Conservation (phyloP, 495 filamentous ascomycete species). For the Neohortaea acidophila region DNA sequence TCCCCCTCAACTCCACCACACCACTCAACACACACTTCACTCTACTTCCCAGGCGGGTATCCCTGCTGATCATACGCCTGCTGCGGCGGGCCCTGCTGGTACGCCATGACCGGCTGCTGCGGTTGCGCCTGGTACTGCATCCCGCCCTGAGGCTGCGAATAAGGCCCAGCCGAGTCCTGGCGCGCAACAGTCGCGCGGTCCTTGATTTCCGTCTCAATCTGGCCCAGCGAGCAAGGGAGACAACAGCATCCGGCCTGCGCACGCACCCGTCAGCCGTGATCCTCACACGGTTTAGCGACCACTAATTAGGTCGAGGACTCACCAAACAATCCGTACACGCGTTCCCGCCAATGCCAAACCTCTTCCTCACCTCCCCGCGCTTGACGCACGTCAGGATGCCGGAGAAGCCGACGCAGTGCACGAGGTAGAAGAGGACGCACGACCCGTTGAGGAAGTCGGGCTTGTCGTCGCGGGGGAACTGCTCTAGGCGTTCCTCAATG, state of each 20-base stretch:
- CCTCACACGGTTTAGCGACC: neutral
- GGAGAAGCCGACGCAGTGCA: neutral
- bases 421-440: neutral
- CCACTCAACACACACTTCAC: no score
- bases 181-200: neutral
- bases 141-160: neutral
- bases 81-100: slow-evolving; percentile 1
- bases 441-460: neutral
- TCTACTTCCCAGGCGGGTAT: no score
- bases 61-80: neutral
- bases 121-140: slow-evolving; percentile 1
- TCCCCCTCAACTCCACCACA: no score
- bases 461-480: neutral
- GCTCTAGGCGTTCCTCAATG: neutral
- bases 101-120: neutral
- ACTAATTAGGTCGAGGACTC: neutral
- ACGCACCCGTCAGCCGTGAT: neutral
- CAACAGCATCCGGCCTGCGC: neutral
- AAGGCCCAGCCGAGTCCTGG: neutral
- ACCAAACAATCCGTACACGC: neutral
- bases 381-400: neutral
- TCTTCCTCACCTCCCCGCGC: neutral
- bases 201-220: slow-evolving; percentile 1
- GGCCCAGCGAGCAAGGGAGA: neutral
- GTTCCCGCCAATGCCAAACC: neutral